Conservation (phyloP, 1,284 basidiomycete species). For the Ustilago crameri region DNA sequence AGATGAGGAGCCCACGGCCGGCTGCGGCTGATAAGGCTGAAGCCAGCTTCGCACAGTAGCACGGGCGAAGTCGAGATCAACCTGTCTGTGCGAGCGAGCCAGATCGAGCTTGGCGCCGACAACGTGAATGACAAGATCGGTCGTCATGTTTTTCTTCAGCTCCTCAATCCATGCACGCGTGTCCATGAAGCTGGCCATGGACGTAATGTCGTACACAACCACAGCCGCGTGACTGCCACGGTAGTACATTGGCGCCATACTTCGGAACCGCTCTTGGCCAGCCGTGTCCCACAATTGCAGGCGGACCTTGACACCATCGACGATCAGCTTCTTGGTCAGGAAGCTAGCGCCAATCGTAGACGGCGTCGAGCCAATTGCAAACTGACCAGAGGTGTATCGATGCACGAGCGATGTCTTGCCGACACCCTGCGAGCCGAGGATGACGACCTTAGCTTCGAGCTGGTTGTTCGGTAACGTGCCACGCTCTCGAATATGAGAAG, state of each 20-base stretch:
- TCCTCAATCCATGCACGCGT: slow-evolving; percentile 91
- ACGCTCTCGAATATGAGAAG: slow-evolving; percentile 23
- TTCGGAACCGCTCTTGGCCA: slow-evolving; percentile 91
- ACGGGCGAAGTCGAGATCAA: slow-evolving; percentile 82
- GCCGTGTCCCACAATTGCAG: slow-evolving; percentile 89
- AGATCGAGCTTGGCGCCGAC: slow-evolving; percentile 90
- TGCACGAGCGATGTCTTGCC: slow-evolving; percentile 94
- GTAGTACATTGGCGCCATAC: slow-evolving; percentile 99
- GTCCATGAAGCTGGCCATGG: slow-evolving; percentile 86
- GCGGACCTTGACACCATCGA: slow-evolving; percentile 87
- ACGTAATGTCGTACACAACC: slow-evolving; percentile 96
- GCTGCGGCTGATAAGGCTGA: slow-evolving; percentile 67
- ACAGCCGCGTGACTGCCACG: slow-evolving; percentile 96
- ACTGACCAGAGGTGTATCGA: slow-evolving; percentile 84
- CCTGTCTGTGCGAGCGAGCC: slow-evolving; percentile 61
- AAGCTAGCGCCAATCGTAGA: slow-evolving; percentile 95
- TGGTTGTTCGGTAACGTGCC: slow-evolving; percentile 43
- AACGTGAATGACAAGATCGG: slow-evolving; percentile 85
- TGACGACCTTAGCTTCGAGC: slow-evolving; percentile 93
- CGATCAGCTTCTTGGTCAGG: slow-evolving; percentile 89
- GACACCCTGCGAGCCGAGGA: slow-evolving; percentile 95
- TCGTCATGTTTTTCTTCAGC: slow-evolving; percentile 80
- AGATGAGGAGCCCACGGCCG: not conserved
- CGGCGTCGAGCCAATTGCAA: slow-evolving; percentile 47
- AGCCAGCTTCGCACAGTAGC: slow-evolving; percentile 68